These are phyloP conservation scores for Boletus patriciae DNA, from an alignment of 768 basidiomycete genomes.

Conservation along the genomic window DNA sequence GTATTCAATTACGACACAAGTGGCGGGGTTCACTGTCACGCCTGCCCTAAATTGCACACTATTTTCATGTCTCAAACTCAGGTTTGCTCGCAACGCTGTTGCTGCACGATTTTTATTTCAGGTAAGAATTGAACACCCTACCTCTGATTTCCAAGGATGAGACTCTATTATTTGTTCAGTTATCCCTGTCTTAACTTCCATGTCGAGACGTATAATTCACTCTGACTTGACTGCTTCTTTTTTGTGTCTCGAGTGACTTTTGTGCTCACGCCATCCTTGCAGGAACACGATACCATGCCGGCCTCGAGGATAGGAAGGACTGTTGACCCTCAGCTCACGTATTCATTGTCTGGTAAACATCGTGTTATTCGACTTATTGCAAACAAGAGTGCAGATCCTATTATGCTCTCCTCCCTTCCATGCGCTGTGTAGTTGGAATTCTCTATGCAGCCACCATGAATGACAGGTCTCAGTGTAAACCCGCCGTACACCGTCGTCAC, in stretches of 20 bases:
- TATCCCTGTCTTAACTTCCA: constrained; percentile 33
- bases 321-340: neutral
- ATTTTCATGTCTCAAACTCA: no score
- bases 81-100: no score
- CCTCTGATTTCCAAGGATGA: constrained; percentile 15
- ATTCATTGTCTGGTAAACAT: neutral
- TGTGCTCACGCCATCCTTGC: neutral
- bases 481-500: neutral
- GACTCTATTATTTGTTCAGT: constrained; percentile 21
- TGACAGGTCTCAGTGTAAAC: constrained; percentile 27
- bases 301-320: neutral
- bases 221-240: neutral
- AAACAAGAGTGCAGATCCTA: neutral
- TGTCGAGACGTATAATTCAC: constrained; percentile 19
- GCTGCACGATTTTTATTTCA: neutral
- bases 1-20: no score
- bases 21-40: no score
- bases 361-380: neutral
- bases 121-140: neutral
- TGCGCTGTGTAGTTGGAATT: neutral
- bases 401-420: neutral
- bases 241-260: no score
- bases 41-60: neutral
- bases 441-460: constrained; percentile 12
- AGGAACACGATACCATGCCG: neutral